These are phyloP conservation scores for Phytopythium mirpurense DNA, from an alignment of 352 stramenopile species.

Conservation along the genomic window DNA sequence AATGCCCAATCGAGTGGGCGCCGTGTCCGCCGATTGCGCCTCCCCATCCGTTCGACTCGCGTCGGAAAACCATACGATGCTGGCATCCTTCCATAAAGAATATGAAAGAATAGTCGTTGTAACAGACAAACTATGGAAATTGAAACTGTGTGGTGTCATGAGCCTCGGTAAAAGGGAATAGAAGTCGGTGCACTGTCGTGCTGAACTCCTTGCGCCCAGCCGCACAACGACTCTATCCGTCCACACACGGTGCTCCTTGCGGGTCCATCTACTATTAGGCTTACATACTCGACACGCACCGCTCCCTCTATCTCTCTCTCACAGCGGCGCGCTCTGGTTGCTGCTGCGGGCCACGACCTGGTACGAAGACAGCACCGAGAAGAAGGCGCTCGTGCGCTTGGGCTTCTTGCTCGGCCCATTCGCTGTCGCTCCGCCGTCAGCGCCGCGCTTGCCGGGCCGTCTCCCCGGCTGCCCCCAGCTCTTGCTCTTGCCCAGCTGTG, in stretches of 20 bases:
- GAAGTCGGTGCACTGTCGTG: not conserved
- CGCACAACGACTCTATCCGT: no score
- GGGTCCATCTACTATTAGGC: not conserved
- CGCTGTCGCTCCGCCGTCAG: not conserved
- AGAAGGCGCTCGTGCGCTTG: constrained; percentile 48
- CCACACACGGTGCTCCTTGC: no score
- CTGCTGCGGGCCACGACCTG: constrained; percentile 47
- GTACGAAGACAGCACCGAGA: constrained; percentile 68
- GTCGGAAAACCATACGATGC: not conserved
- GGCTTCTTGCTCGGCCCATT: constrained; percentile 24
- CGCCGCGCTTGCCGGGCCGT: constrained; percentile 16
- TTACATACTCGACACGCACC: not conserved
- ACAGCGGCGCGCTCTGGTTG: constrained; percentile 26
- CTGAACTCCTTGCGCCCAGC: not conserved
- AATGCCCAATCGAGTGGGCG: no score
- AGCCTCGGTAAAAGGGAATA: not conserved
- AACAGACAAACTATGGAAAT: not conserved
- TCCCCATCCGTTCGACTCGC: not conserved
- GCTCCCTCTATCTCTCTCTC: not conserved
- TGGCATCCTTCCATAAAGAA: constrained; percentile 2
- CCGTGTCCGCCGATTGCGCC: no score
- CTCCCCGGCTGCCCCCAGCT: constrained; percentile 24
- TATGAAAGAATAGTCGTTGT: not conserved
- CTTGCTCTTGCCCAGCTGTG: constrained; percentile 44
- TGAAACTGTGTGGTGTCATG: not conserved